Evolutionary conservation across 345 rosid genomes (phyloP).

Genomic region (Arabidopsis arenosa): DNA sequence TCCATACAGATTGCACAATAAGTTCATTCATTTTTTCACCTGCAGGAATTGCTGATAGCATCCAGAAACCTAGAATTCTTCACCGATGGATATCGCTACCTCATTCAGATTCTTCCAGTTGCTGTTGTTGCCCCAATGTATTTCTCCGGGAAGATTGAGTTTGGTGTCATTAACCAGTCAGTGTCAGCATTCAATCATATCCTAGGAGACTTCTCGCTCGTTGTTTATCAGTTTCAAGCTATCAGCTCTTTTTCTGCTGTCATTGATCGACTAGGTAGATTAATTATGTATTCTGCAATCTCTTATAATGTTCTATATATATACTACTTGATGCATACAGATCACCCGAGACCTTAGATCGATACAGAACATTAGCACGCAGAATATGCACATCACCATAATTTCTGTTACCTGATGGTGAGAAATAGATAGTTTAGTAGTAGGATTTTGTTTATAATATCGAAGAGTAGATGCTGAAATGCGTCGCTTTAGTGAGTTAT

Average conservation of each 20-base stretch:
- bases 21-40: slow-evolving; percentile 32
- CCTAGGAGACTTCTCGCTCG: slow-evolving; percentile 90
- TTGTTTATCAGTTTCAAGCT: slow-evolving; percentile 94
- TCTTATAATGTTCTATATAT: slow-evolving; percentile 4
- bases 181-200: slow-evolving; percentile 97
- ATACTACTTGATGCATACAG: slow-evolving; percentile 17
- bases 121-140: slow-evolving; percentile 99
- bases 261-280: slow-evolving; percentile 92
- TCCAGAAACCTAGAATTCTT: slow-evolving; percentile 97
- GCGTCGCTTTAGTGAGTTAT: neutral
- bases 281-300: slow-evolving; percentile 28
- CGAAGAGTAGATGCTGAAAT: neutral
- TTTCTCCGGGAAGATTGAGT: slow-evolving; percentile 96
- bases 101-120: slow-evolving; percentile 97
- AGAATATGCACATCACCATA: slow-evolving; percentile 8
- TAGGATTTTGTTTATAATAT: neutral
- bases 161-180: slow-evolving; percentile 97
- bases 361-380: neutral
- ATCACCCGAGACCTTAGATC: slow-evolving; percentile 9
- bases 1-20: slow-evolving; percentile 19
- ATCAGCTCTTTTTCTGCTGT: slow-evolving; percentile 98
- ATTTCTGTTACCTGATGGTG: slow-evolving; percentile 9
- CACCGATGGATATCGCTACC: slow-evolving; percentile 92
- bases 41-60: slow-evolving; percentile 85
- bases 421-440: neutral